These are phyloP conservation scores for Tubosaeta brunneosetosa DNA, from an alignment of 768 basidiomycete species.

Conservation along the genomic window DNA sequence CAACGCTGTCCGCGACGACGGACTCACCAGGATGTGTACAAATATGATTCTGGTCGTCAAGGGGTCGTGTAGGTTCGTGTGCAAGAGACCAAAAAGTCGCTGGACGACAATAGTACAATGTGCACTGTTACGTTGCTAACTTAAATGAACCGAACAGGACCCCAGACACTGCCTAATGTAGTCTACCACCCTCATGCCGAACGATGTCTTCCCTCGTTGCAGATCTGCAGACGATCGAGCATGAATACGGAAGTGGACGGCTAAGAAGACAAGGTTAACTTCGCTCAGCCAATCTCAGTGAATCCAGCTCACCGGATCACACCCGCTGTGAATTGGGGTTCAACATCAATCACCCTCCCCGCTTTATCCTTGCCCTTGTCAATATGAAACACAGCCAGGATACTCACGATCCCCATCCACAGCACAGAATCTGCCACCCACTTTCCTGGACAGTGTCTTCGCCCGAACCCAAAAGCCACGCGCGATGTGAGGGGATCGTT, in stretches of 20 bases:
- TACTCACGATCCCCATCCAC: conserved; percentile 29
- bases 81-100: conserved; percentile 3
- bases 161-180: conserved; percentile 20
- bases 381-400: conserved; percentile 23
- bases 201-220: conserved; percentile 18
- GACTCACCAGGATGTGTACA: conserved; percentile 11
- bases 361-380: conserved; percentile 20
- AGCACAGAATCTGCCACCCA: conserved; percentile 30
- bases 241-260: conserved; percentile 28
- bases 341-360: conserved; percentile 23
- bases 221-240: conserved; percentile 28
- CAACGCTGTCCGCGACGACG: not conserved
- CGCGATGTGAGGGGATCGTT: conserved; percentile 24
- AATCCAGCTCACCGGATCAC: conserved; percentile 27
- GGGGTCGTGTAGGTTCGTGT: conserved; percentile 16
- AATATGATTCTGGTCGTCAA: not conserved
- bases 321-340: conserved; percentile 29
- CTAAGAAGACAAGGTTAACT: conserved; percentile 21
- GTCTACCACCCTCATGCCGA: conserved; percentile 8
- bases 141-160: conserved; percentile 15
- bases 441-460: conserved; percentile 30
- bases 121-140: conserved; percentile 16
- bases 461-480: conserved; percentile 28
- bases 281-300: conserved; percentile 4
- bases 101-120: conserved; percentile 2